phyloP scores from a whole-genome alignment of 306 rosid species.

The Castanea mollissima region DNA sequence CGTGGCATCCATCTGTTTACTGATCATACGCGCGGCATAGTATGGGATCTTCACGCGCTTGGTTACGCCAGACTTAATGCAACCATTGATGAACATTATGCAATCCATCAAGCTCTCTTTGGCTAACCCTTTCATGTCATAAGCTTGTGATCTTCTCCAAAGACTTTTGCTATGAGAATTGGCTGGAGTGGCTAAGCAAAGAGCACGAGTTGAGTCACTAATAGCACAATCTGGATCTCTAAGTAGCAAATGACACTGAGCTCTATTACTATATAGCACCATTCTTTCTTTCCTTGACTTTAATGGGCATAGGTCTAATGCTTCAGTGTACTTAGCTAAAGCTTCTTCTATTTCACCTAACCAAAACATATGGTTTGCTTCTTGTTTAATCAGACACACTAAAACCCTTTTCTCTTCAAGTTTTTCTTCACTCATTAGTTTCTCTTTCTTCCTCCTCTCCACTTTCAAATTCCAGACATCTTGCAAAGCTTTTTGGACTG shows the following conservation, averaged over 20 bases:
- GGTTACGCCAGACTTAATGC: slow-evolving; percentile 26
- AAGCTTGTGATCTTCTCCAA: slow-evolving; percentile 77
- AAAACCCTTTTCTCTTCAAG: slow-evolving; percentile 40
- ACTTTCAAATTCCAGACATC: slow-evolving; percentile 40
- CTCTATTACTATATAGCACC: slow-evolving; percentile 59
- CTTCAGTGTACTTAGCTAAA: slow-evolving; percentile 46
- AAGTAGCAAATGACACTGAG: slow-evolving; percentile 55
- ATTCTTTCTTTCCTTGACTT: slow-evolving; percentile 53
- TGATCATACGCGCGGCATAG: slow-evolving; percentile 58
- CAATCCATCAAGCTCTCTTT: slow-evolving; percentile 73
- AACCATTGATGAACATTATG: slow-evolving; percentile 49
- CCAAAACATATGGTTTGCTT: slow-evolving; percentile 50
- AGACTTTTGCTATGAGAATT: slow-evolving; percentile 57
- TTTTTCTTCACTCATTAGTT: slow-evolving; percentile 22
- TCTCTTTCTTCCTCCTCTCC: slow-evolving; percentile 38
- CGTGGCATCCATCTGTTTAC: slow-evolving; percentile 71
- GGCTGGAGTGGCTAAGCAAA: slow-evolving; percentile 50
- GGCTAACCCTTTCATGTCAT: slow-evolving; percentile 72
- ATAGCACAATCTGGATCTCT: slow-evolving; percentile 47
- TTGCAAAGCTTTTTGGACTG: slow-evolving; percentile 19
- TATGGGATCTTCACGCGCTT: slow-evolving; percentile 48
- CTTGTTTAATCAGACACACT: slow-evolving; percentile 38
- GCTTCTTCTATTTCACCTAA: slow-evolving; percentile 60
- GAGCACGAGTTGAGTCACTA: slow-evolving; percentile 67
- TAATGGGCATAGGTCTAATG: slow-evolving; percentile 51